These are phyloP conservation scores for Polygonum aviculare DNA, from an alignment of 148 eudicot species.

Conservation along the genomic window DNA sequence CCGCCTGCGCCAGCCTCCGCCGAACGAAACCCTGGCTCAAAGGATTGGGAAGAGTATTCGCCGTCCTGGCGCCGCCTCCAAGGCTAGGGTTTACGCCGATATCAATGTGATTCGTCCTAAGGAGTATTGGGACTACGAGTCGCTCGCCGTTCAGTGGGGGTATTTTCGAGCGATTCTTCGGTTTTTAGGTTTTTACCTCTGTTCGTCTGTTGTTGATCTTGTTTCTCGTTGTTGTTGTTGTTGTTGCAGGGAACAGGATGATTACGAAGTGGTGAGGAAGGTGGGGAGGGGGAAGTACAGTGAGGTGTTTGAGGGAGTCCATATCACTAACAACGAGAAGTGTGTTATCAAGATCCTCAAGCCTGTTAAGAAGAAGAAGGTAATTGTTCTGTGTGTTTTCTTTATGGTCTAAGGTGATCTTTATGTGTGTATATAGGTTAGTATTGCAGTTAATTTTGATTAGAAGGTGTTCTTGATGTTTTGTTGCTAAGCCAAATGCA, in stretches of 20 bases:
- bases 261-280: conserved; percentile 95
- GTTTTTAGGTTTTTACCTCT: not conserved
- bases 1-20: conserved; percentile 5
- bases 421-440: not conserved
- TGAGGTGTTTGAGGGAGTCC: conserved; percentile 90
- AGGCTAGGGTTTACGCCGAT: conserved; percentile 60
- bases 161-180: conserved; percentile 6
- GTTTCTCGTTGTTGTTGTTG: too few species aligned
- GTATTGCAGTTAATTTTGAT: too few species aligned
- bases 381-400: not conserved
- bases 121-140: conserved; percentile 67
- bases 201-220: conserved; percentile 5
- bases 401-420: not conserved
- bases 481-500: not conserved
- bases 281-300: conserved; percentile 95
- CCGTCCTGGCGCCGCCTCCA: conserved; percentile 59
- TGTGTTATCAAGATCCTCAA: conserved; percentile 91
- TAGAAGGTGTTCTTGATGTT: not conserved
- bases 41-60: conserved; percentile 58
- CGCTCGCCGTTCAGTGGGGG: conserved; percentile 75
- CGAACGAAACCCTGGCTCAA: conserved; percentile 49
- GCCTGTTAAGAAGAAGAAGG: conserved; percentile 98
- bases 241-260: conserved; percentile 67
- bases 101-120: conserved; percentile 52
- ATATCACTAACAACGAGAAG: conserved; percentile 62